These are phyloP conservation scores for Zoysia pacifica DNA, from an alignment of 176 grass and related monocot species.

Conservation along the genomic window DNA sequence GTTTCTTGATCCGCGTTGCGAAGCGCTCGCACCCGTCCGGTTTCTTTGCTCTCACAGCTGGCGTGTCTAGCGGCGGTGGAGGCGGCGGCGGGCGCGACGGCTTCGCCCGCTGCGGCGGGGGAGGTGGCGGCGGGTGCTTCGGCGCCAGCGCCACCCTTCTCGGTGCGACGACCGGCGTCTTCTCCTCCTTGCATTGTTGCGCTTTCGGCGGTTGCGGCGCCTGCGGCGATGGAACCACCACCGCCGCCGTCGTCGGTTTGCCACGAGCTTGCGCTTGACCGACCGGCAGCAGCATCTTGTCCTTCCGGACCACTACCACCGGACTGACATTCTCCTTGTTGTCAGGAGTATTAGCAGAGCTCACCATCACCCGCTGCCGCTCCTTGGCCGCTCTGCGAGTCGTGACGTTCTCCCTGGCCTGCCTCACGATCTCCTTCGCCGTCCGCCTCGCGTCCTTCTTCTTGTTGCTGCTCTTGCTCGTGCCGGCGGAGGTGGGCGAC, in stretches of 20 bases:
- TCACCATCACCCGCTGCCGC: neutral
- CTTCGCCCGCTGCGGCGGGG: slow-evolving; percentile 23
- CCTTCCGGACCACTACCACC: neutral
- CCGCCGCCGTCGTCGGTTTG: too few species aligned
- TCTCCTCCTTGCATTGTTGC: neutral
- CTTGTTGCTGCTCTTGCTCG: slow-evolving; percentile 36
- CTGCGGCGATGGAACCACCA: too few species aligned
- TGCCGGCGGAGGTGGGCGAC: slow-evolving; percentile 49
- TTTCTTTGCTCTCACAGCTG: slow-evolving; percentile 3
- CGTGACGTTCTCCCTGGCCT: slow-evolving; percentile 68
- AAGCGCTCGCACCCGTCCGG: slow-evolving; percentile 69
- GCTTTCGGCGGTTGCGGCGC: too few species aligned
- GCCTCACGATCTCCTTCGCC: slow-evolving; percentile 60
- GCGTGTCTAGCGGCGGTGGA: slow-evolving; percentile 38
- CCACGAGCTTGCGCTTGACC: too few species aligned
- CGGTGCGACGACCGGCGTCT: too few species aligned
- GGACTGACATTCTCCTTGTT: slow-evolving; percentile 40
- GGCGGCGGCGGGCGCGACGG: slow-evolving; percentile 49
- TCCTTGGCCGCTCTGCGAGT: slow-evolving; percentile 40
- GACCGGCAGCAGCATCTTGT: slow-evolving; percentile 5
- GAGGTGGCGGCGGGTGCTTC: neutral
- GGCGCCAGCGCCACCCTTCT: too few species aligned
- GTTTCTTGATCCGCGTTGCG: slow-evolving; percentile 72
- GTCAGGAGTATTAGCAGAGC: neutral
- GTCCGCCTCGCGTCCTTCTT: neutral